Conservation (phyloP, 108 stramenopile genomes). For the Pseudonitzschia multiseries region DNA sequence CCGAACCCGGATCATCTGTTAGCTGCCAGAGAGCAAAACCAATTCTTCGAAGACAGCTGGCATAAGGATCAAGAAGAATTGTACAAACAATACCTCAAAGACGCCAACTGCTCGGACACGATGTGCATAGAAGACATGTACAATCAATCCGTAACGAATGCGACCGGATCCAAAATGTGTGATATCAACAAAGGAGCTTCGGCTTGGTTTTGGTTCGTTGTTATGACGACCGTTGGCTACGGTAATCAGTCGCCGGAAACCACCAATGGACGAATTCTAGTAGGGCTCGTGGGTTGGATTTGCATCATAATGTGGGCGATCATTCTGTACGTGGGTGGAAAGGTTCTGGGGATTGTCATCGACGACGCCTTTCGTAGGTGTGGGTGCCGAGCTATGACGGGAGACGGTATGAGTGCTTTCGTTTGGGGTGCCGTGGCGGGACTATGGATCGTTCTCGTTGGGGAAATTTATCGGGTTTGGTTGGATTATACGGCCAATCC, state of each 20-base stretch:
- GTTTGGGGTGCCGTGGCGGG: conserved; percentile 44
- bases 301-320: conserved; percentile 47
- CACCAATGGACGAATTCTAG: conserved; percentile 34
- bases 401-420: conserved; percentile 18
- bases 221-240: conserved; percentile 51
- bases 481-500: background rate
- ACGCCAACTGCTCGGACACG: background rate
- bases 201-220: conserved; percentile 49
- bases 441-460: conserved; percentile 38
- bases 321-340: conserved; percentile 41
- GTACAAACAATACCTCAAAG: conserved; percentile 16
- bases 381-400: conserved; percentile 11
- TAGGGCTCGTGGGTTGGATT: conserved; percentile 47
- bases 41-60: conserved; percentile 26
- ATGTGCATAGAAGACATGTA: conserved; percentile 10
- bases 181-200: conserved; percentile 20
- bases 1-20: conserved; percentile 1
- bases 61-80: conserved; percentile 11
- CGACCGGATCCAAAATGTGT: conserved; percentile 40
- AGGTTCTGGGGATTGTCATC: conserved; percentile 41
- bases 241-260: conserved; percentile 59
- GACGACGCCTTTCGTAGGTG: conserved; percentile 29
- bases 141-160: conserved; percentile 23
- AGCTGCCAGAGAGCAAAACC: conserved; percentile 19
- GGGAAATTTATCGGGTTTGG: conserved; percentile 1